phyloP scores from a whole-genome alignment of 2,329 filamentous ascomycete species.

The Hymenoscyphus infarciens region DNA sequence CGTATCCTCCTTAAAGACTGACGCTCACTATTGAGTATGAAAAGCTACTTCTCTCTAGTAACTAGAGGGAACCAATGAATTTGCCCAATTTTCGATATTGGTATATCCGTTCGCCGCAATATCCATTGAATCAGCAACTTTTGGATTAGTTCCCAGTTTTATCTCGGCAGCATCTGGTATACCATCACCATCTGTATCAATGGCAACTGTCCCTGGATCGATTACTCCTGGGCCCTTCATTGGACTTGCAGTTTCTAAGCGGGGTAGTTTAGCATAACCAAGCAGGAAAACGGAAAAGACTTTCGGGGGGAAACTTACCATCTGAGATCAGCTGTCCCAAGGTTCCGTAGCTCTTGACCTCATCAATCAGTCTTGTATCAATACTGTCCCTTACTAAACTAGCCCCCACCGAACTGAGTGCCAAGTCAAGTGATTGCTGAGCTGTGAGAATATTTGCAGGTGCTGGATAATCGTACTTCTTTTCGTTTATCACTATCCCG shows the following conservation, averaged over 20 bases:
- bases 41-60: no score
- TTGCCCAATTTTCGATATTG: conserved; percentile 10
- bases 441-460: conserved; percentile 2
- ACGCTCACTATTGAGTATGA: no score
- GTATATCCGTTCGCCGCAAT: conserved; percentile 6
- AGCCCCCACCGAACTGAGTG: not conserved
- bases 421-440: not conserved
- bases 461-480: conserved; percentile 6
- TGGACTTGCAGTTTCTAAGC: not conserved
- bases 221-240: not conserved
- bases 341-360: not conserved
- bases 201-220: not conserved
- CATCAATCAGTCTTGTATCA: not conserved
- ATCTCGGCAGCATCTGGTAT: conserved; percentile 4
- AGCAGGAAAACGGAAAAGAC: not conserved
- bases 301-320: not conserved
- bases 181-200: conserved; percentile 9
- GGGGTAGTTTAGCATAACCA: not conserved
- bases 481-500: not conserved
- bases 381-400: not conserved
- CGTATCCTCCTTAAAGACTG: no score
- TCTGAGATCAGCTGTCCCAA: not conserved
- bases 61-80: conserved; percentile 9
- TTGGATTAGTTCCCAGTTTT: conserved; percentile 9
- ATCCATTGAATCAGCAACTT: conserved; percentile 10